Conservation (phyloP, 192 early-diverging fungal species). For the Coemansia sp. region DNA sequence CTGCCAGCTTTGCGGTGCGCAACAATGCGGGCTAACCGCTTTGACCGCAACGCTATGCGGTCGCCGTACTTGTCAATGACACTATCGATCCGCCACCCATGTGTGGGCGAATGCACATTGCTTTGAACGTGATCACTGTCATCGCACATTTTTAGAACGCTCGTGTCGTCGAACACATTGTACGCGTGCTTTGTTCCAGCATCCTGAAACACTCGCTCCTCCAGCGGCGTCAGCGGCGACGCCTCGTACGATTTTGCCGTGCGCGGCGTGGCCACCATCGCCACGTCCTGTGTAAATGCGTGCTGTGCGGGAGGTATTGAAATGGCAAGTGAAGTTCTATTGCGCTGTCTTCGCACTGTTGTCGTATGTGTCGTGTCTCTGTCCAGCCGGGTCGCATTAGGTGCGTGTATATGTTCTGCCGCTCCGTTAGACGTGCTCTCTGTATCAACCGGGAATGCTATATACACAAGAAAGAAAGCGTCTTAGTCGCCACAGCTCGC, state of each 20-base stretch:
- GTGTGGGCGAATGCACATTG: not conserved
- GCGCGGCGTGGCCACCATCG: conserved; percentile 18
- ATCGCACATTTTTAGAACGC: conserved; percentile 38
- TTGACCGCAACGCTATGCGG: conserved; percentile 31
- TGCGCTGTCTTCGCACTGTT: not conserved
- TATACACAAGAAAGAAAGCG: not conserved
- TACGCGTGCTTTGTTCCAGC: conserved; percentile 2
- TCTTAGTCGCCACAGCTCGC: no score
- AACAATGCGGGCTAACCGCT: conserved; percentile 39
- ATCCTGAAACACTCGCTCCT: conserved; percentile 38
- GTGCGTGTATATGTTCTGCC: not conserved
- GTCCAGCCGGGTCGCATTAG: not conserved
- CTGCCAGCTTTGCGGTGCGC: conserved; percentile 24
- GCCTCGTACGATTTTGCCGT: conserved; percentile 25
- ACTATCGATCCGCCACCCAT: conserved; percentile 43
- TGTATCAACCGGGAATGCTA: not conserved
- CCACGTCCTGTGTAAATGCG: not conserved
- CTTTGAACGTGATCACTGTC: conserved; percentile 14
- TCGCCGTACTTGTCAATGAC: conserved; percentile 45
- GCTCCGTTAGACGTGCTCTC: not conserved
- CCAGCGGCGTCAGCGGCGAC: conserved; percentile 43
- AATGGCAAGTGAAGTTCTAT: conserved; percentile 9
- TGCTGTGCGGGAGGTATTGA: not conserved
- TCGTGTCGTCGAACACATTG: conserved; percentile 40
- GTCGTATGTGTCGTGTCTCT: not conserved